These are phyloP conservation scores for Solanum pinnatisectum DNA, from an alignment of 257 asterid genomes.

Conservation along the genomic window DNA sequence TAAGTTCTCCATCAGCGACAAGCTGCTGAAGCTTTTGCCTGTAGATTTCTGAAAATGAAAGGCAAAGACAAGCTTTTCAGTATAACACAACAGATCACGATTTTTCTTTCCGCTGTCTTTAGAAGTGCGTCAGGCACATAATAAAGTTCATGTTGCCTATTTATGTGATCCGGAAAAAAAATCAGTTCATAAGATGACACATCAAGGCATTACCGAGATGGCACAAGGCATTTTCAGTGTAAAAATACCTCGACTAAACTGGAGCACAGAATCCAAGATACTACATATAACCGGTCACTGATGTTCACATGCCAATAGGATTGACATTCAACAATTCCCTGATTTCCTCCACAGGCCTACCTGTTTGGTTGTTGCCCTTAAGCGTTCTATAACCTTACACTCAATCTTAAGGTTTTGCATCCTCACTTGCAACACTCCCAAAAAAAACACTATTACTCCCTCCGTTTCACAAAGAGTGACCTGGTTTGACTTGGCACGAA, in stretches of 20 bases:
- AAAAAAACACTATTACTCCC: neutral
- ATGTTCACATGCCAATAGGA: neutral
- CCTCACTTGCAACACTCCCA: neutral
- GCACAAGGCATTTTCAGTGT: neutral
- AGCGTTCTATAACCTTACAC: neutral
- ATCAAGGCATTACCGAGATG: neutral
- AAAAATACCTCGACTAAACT: neutral
- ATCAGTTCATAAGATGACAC: neutral
- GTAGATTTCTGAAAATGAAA: slow-evolving; percentile 50
- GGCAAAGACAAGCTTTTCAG: neutral
- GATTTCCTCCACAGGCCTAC: neutral
- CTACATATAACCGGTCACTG: neutral
- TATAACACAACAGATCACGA: neutral
- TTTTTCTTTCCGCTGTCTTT: neutral
- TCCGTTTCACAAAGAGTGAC: too few relatives aligned
- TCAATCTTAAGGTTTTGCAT: neutral
- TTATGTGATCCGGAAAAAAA: neutral
- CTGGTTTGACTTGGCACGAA: too few relatives aligned
- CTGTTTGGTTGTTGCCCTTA: neutral
- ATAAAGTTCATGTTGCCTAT: neutral
- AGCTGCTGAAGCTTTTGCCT: slow-evolving; percentile 76
- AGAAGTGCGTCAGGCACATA: neutral
- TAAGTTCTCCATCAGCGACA: slow-evolving; percentile 76
- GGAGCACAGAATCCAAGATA: neutral
- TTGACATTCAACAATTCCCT: neutral